Evolutionary conservation across 169 alveolate species (phyloP), one percentile per base, ranked within the genome.

Genomic region (Theileria annulata): DNA sequence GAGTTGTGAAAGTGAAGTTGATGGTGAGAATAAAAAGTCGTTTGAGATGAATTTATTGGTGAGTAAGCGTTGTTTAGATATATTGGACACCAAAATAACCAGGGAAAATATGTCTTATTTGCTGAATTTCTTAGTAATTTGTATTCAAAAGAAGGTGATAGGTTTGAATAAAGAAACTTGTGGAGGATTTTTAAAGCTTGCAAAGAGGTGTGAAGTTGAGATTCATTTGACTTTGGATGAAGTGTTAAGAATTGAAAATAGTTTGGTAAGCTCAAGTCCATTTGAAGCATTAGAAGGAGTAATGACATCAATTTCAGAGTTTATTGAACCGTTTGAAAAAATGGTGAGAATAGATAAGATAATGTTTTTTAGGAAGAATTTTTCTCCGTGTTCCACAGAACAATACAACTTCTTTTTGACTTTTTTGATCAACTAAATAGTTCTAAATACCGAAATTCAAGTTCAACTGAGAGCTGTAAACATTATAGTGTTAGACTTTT

Each of bases 171-270:
- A 25, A 4, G 27, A 66, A 21, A 25, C 33, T 4, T 69, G 35
- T 25, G 49, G 3, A 3, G 63, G 49, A 10, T n/a, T 69, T 15
- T 12, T 33, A 19, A 15, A 77, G 4, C 25, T 80, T 4, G 75
- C 73, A 25, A 66, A 77, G 33, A 67, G 88, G 23, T 35, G 72
- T n/a, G 84, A 80, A 37, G 75, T 80, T 8, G 88, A 80, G 67
- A 74, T 80, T 2, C 84, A 80, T 60, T 33, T 80, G 31, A 63
- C 78, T 1, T 33, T 80, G 67, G 77, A 80, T 30, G 84, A 80
- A 35, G 49, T 74, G 59, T 63, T 72, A 68, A 31, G 88, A 17
- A 37, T 13, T 6, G 79, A 67, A 4, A 23, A 31, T 12, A 17
- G 48, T 10, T n/a, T 15, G 4, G n/a, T 17, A 23, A 70, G 42